Evolutionary conservation across 1,139 yeast species (phyloP).

Genomic region (Tardiomyces depauwii): DNA sequence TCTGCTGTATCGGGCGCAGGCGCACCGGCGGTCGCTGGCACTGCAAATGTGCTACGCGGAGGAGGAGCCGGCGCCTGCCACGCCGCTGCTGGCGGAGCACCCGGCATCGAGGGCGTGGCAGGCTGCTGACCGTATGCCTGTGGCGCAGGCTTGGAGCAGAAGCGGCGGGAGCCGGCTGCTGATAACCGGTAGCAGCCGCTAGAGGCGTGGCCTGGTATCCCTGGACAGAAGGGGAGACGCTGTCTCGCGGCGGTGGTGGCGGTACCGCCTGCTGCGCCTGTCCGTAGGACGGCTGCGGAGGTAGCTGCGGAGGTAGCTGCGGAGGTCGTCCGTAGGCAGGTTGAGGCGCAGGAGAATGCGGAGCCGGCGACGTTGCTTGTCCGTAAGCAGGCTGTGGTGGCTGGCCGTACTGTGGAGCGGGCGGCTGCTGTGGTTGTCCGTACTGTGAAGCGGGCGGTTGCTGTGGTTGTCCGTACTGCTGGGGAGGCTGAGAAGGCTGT

Average conservation of each 20-base stretch:
- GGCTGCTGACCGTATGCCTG: background rate
- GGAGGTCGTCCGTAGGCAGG: constrained; percentile 5
- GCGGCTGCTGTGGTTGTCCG: background rate
- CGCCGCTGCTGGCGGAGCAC: no score
- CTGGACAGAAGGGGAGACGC: constrained; percentile 1
- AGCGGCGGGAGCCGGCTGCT: constrained; percentile 1
- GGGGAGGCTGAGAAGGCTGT: constrained; percentile 10
- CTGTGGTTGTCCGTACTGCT: constrained; percentile 2
- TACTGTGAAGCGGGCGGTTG: background rate
- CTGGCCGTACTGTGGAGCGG: constrained; percentile 1
- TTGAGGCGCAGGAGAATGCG: constrained; percentile 1
- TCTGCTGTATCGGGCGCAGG: constrained; percentile 3
- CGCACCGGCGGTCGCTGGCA: constrained; percentile 2
- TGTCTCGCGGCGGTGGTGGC: background rate
- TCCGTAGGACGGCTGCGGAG: background rate
- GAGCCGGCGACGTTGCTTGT: background rate
- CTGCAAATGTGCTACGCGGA: constrained; percentile 2
- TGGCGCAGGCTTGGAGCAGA: constrained; percentile 6
- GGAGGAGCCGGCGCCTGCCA: constrained; percentile 10
- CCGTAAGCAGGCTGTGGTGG: constrained; percentile 1
- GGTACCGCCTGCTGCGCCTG: constrained; percentile 2
- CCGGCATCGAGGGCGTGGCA: no score
- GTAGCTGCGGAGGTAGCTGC: constrained; percentile 10
- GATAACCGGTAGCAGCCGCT: background rate
- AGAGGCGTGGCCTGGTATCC: constrained; percentile 2